Evolutionary conservation across 805 yeast species (phyloP).

Genomic region (Cyberlindnera veronae): DNA sequence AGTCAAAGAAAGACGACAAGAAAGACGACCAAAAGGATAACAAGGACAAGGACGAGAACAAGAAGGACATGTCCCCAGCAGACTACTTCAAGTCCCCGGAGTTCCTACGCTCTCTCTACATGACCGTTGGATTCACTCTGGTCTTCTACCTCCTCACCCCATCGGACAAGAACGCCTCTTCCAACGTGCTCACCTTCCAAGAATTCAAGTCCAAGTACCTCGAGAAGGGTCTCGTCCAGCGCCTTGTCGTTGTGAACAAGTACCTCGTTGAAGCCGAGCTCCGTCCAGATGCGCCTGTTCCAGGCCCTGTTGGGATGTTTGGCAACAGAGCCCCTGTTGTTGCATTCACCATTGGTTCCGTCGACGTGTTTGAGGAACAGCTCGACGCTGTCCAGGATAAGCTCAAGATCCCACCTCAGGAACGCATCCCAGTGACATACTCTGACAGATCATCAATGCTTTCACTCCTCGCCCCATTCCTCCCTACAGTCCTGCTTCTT

Average conservation of each 20-base stretch:
- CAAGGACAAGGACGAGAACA: constrained; percentile 20
- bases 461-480: constrained; percentile 61
- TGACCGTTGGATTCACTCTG: constrained; percentile 37
- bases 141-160: constrained; percentile 34
- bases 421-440: constrained; percentile 75
- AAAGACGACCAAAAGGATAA: constrained; percentile 21
- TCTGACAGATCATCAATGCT: constrained; percentile 64
- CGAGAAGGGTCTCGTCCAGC: constrained; percentile 74
- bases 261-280: constrained; percentile 68
- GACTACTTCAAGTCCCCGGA: constrained; percentile 42
- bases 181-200: constrained; percentile 55
- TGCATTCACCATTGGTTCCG: constrained; percentile 83
- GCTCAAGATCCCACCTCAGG: constrained; percentile 61
- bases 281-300: constrained; percentile 36
- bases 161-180: constrained; percentile 24
- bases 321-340: constrained; percentile 42
- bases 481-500: constrained; percentile 77
- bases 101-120: constrained; percentile 36
- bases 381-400: constrained; percentile 69
- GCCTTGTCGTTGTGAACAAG: constrained; percentile 69
- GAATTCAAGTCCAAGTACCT: constrained; percentile 80
- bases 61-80: constrained; percentile 28
- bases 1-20: constrained; percentile 13
- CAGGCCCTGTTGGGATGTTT: constrained; percentile 21
- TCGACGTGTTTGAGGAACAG: constrained; percentile 81